Evolutionary conservation across 768 basidiomycete genomes (phyloP).

Genomic region (Collybia sp.): DNA sequence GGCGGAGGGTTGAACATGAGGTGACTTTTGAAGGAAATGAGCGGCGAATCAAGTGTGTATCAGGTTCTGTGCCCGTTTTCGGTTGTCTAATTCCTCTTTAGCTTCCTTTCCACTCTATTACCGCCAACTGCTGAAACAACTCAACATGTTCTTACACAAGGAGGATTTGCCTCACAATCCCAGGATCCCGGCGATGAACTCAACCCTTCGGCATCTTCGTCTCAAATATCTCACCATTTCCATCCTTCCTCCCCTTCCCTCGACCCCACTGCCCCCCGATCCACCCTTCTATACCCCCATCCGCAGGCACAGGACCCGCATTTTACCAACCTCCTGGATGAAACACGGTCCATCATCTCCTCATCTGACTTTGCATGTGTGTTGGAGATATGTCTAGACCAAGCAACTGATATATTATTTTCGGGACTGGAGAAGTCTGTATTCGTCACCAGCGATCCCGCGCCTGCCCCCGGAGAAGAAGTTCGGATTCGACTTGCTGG

Average conservation of each 20-base stretch:
- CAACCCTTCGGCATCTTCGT: conserved; percentile 11
- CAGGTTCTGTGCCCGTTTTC: conserved; percentile 1
- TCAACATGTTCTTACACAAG: conserved; percentile 63
- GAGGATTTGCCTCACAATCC: conserved; percentile 40
- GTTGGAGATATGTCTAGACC: conserved; percentile 69
- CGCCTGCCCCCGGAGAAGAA: conserved; percentile 25
- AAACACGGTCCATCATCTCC: conserved; percentile 59
- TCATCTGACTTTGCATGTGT: conserved; percentile 70
- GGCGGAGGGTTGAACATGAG: conserved; percentile 73
- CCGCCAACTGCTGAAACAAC: conserved; percentile 71
- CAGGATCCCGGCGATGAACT: conserved; percentile 16
- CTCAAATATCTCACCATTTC: conserved; percentile 8
- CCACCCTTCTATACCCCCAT: conserved; percentile 17
- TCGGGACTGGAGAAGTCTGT: conserved; percentile 59
- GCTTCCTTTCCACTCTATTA: conserved; percentile 71
- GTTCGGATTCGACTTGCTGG: conserved; percentile 68
- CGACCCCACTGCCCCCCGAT: conserved; percentile 5
- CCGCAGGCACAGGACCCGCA: conserved; percentile 34
- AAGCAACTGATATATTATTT: conserved; percentile 60
- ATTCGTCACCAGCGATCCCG: conserved; percentile 33
- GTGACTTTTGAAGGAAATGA: conserved; percentile 57
- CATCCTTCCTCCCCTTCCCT: not conserved
- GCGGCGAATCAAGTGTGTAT: conserved; percentile 47
- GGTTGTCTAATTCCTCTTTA: conserved; percentile 16
- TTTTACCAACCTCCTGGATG: conserved; percentile 61